phyloP scores from a whole-genome alignment of 2,329 filamentous ascomycete species.

The Herpotrichia juniperi region DNA sequence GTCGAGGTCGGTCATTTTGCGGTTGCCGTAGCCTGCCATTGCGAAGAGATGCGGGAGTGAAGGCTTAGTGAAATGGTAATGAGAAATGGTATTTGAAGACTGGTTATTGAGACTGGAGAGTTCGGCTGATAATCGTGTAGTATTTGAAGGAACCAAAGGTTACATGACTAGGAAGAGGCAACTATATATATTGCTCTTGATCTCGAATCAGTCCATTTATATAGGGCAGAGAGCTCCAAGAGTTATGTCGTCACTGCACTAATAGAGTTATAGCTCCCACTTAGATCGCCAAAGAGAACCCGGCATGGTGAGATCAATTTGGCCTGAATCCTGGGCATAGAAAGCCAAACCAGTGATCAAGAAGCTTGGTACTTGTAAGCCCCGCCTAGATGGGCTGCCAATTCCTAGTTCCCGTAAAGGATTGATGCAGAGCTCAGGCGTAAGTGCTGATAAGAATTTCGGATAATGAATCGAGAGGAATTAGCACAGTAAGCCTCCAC shows the following conservation, averaged over 20 bases:
- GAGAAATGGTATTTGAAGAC: background rate
- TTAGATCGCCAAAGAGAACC: background rate
- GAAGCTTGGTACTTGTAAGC: background rate
- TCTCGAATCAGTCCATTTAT: background rate
- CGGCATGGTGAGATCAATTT: background rate
- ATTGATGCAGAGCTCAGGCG: background rate
- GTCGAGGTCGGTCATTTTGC: slow-evolving; percentile 24
- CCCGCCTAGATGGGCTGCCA: background rate
- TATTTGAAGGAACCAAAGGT: background rate
- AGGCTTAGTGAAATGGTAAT: background rate
- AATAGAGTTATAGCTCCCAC: slow-evolving; percentile 11
- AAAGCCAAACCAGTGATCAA: background rate
- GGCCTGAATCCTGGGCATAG: background rate
- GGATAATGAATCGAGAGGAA: background rate
- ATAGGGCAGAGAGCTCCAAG: slow-evolving; percentile 11
- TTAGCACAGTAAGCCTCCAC: background rate
- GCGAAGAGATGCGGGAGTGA: background rate
- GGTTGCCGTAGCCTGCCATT: slow-evolving; percentile 47
- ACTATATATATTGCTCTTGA: background rate
- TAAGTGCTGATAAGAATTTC: background rate
- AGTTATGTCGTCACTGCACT: slow-evolving; percentile 39
- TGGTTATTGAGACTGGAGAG: too few relatives aligned
- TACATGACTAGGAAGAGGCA: background rate
- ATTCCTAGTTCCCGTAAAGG: background rate
- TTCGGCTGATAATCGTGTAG: background rate